phyloP scores from a whole-genome alignment of 306 rosid genomes.

The Astragalus glycyphyllos region DNA sequence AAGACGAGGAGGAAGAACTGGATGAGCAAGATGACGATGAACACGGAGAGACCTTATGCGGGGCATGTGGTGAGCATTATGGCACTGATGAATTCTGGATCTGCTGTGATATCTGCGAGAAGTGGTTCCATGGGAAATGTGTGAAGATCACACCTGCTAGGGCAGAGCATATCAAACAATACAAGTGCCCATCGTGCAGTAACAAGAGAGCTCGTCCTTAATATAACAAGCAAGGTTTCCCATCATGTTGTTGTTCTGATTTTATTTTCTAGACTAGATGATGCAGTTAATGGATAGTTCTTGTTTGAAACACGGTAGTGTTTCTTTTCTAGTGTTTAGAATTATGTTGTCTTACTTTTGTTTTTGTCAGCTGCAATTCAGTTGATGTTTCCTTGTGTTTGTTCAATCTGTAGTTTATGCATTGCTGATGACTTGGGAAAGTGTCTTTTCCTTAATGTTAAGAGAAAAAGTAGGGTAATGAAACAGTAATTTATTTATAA shows the following conservation, averaged over 20 bases:
- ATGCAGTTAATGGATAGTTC: conserved; percentile 48
- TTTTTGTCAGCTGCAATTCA: conserved; percentile 49
- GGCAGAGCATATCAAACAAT: conserved; percentile 93
- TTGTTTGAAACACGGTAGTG: conserved; percentile 42
- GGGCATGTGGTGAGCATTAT: conserved; percentile 87
- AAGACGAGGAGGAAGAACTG: conserved; percentile 73
- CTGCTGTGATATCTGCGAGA: conserved; percentile 91
- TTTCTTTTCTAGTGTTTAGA: conserved; percentile 50
- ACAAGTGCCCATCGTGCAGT: conserved; percentile 96
- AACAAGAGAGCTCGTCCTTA: conserved; percentile 83
- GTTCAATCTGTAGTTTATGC: conserved; percentile 44
- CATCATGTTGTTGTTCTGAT: conserved; percentile 36
- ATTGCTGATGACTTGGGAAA: conserved; percentile 42
- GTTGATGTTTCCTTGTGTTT: conserved; percentile 40
- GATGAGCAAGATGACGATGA: conserved; percentile 86
- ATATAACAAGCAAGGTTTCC: conserved; percentile 22
- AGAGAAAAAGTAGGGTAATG: conserved; percentile 40
- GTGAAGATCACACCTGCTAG: conserved; percentile 94
- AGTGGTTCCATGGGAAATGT: conserved; percentile 94
- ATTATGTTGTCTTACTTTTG: conserved; percentile 43
- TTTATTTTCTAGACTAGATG: conserved; percentile 33
- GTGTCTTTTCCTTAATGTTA: conserved; percentile 43
- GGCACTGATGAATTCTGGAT: conserved; percentile 94
- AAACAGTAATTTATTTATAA: conserved; percentile 33
- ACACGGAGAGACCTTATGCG: conserved; percentile 87